phyloP scores from a whole-genome alignment of 352 stramenopile genomes.

The Blastocystis sp. region DNA sequence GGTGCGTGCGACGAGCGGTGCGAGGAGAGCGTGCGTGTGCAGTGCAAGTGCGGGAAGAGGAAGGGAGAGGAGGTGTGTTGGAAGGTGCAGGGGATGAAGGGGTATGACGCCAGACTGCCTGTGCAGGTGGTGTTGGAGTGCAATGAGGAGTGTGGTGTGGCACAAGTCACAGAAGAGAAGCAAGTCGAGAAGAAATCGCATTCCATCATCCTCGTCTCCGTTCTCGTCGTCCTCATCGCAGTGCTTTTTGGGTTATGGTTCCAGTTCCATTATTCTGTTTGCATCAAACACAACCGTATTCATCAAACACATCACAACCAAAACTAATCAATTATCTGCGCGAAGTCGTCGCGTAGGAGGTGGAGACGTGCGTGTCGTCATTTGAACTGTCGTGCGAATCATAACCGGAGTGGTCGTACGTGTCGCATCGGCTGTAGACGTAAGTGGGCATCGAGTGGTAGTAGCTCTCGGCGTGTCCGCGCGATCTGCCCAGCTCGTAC shows the following conservation, averaged over 20 bases:
- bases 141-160: not conserved
- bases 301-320: no score
- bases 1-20: slow-evolving; percentile 9
- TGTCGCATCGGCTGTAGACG: slow-evolving; percentile 5
- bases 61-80: slow-evolving; percentile 14
- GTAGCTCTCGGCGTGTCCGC: not conserved
- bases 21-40: slow-evolving; percentile 4
- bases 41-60: slow-evolving; percentile 19
- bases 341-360: slow-evolving; percentile 50
- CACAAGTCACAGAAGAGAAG: not conserved
- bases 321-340: slow-evolving; percentile 27
- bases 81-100: slow-evolving; percentile 16
- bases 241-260: slow-evolving; percentile 10
- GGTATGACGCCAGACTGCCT: not conserved
- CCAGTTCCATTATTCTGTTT: not conserved
- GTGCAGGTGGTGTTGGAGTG: slow-evolving; percentile 30
- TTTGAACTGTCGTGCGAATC: not conserved
- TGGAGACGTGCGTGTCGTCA: slow-evolving; percentile 14
- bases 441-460: not conserved
- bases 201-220: not conserved
- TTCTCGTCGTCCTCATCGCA: not conserved
- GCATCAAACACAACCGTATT: no score
- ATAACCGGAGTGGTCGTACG: slow-evolving; percentile 1
- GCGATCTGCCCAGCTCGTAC: slow-evolving; percentile 33
- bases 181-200: not conserved